Evolutionary conservation across 371 early-diverging fungal species (phyloP).

Genomic region (Massospora cicadina): DNA sequence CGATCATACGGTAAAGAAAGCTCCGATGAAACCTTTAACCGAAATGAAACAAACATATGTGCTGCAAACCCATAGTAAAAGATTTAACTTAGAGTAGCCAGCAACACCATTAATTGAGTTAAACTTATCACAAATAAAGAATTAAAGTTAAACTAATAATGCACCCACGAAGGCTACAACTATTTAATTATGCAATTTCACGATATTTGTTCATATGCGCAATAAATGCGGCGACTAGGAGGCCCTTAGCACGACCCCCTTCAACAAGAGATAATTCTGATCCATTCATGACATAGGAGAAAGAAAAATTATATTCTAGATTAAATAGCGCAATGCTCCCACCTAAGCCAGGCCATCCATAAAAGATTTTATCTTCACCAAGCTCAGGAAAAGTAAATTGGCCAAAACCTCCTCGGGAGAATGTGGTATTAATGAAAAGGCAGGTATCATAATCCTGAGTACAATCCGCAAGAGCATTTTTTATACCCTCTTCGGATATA

Average conservation of each 20-base stretch:
- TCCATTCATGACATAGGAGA: conserved; percentile 30
- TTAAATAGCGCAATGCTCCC: conserved; percentile 36
- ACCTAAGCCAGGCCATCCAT: conserved; percentile 36
- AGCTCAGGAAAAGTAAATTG: conserved; percentile 17
- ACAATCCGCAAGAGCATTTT: neutral
- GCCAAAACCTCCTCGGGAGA: conserved; percentile 19
- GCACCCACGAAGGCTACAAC: too few relatives aligned
- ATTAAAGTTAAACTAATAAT: too few relatives aligned
- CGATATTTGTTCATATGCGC: conserved; percentile 3
- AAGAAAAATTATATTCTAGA: conserved; percentile 27
- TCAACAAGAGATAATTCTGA: neutral
- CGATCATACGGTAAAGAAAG: too few relatives aligned
- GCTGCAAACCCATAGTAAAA: too few relatives aligned
- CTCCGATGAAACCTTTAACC: too few relatives aligned
- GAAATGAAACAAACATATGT: too few relatives aligned
- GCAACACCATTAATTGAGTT: too few relatives aligned
- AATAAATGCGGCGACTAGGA: neutral
- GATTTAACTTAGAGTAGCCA: too few relatives aligned
- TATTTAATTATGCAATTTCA: too few relatives aligned
- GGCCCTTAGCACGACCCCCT: neutral
- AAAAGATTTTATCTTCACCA: conserved; percentile 17
- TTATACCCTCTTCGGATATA: neutral
- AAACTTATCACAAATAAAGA: too few relatives aligned
- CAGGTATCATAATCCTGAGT: neutral
- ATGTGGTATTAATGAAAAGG: conserved; percentile 7